Base-by-base conservation (phyloP, 148 eudicot genomes). In the Rhododendron kiyosumense region DNA sequence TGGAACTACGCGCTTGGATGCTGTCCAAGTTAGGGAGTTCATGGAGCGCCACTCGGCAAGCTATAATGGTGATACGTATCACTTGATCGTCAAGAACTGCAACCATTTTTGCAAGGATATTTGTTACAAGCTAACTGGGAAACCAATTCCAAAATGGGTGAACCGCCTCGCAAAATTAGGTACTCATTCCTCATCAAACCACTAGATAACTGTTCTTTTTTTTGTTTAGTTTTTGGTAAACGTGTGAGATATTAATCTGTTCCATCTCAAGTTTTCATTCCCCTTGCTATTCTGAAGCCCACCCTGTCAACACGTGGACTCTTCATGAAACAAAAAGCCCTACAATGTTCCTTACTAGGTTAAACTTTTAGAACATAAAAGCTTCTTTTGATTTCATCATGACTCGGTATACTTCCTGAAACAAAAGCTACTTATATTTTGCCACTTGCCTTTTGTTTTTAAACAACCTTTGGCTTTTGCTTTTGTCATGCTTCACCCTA, bases 31-130 rank as follows among this genome's bases (percentile, higher is more conserved):
- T 54, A 91, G 98, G 85, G 96, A 93, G 88, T 96, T 96, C 90
- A 94, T 96, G 94, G 97, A 96, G 82, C 91, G 84, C 83, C 95
- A 91, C 51, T 94, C 98, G 79, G 90, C 92, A 48, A 91, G 89
- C 85, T 96, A 96, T 87, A 93, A 93, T 74, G 98, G 98, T 38
- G 97, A 96, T 78, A 91, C 94, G 12, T 96, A 96, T 90, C 97
- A 96, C 87, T 91, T 96, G 87, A 96, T 96, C 45, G 93, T 90
- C 78, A 96, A 93, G 86, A 96, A 96, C 85, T 96, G 98, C 89
- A 96, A 96, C 87, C 98, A 96, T 86, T 96, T 94, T 86, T 96
- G 98, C 93, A 94, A 92, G 84, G 98, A 96, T 77, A 87, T 93
- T 45, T 94, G 98, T 85, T 84, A 91, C 90, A 90, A 90, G 87